These are phyloP conservation scores for Nectriaceae sp. DNA, from an alignment of 2,329 filamentous ascomycete genomes.

Conservation along the genomic window DNA sequence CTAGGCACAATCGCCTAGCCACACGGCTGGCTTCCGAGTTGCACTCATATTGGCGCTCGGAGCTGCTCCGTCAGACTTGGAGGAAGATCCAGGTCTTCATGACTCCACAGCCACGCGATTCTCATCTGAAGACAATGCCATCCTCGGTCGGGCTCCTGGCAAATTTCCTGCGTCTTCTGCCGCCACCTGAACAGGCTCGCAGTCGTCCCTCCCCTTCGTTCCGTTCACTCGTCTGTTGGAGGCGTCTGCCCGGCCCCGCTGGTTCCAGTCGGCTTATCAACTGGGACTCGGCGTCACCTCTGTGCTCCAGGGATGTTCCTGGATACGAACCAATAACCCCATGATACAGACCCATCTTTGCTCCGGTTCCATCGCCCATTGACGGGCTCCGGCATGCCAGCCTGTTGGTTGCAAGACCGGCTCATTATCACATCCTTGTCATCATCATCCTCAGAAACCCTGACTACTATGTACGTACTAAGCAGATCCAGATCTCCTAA, in stretches of 20 bases:
- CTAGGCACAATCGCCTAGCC: constrained; percentile 20
- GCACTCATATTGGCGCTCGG: no score
- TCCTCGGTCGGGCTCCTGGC: not conserved
- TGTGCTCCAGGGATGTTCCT: constrained; percentile 7
- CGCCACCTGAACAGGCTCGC: not conserved
- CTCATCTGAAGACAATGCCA: not conserved
- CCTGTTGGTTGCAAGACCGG: constrained; percentile 21
- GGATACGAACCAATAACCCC: constrained; percentile 15
- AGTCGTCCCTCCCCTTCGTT: not conserved
- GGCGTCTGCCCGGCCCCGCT: constrained; percentile 4
- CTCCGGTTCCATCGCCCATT: constrained; percentile 14
- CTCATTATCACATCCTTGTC: no score
- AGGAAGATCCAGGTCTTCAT: no score
- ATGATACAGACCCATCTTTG: constrained; percentile 9
- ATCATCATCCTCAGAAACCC: no score
- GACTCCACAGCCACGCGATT: not conserved
- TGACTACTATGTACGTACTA: no score
- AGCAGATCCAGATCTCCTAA: constrained; percentile 23
- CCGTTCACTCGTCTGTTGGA: not conserved
- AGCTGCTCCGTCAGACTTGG: no score
- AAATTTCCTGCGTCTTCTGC: not conserved
- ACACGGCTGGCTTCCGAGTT: no score
- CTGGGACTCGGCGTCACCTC: constrained; percentile 6
- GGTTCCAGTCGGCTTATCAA: constrained; percentile 18
- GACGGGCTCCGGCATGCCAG: constrained; percentile 25